Evolutionary conservation across 805 yeast species (phyloP), one percentile per base, ranked within the genome.

Genomic region (Nakazawaea anatomiae): DNA sequence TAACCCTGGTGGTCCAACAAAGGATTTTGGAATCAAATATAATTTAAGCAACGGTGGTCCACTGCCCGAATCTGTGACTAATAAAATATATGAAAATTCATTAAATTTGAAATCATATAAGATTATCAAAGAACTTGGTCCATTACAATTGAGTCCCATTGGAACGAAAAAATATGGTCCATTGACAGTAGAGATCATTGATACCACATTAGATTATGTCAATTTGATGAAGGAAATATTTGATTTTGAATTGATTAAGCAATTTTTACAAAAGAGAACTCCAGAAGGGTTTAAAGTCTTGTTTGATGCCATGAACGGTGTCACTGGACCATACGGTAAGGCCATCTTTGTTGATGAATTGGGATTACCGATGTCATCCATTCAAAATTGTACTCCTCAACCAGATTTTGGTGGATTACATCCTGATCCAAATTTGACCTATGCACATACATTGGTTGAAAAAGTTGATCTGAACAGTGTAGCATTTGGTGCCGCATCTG

Each of bases 401-500:
- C 90, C 92, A 14, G 99, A 92, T 68, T 92, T 92, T 63, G 99
- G 99, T 55, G 99, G 99, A 1, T 75, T 90, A 58, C 99, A 92
- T 67, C 99, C 99, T 25, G 99, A 92, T 70, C 99, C 99, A 57
- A 92, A 92, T 72, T 78, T 92, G 67, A 91, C 97, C 11, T 92
- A 94, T 64, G 99, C 98, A 9, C 80, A 77, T 53, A 82, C 96
- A 18, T 75, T 92, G 56, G 99, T 92, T 25, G 85, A 80, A 35
- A 77, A 78, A 56, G 99, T 92, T n/a, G 97, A 94, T 63, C 64
- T 68, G 25, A 87, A 87, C 53, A 71, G 81, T 53, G 87, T 91
- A 57, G 87, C 92, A 6, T 92, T 92, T 66, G 99, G 99, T 56
- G 98, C 98, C 39, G 98, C 98, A 7, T 87, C 96, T n/a, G 99